Evolutionary conservation across 2,329 filamentous ascomycete genomes (phyloP).

Genomic region (Aspergillus luchuensis): DNA sequence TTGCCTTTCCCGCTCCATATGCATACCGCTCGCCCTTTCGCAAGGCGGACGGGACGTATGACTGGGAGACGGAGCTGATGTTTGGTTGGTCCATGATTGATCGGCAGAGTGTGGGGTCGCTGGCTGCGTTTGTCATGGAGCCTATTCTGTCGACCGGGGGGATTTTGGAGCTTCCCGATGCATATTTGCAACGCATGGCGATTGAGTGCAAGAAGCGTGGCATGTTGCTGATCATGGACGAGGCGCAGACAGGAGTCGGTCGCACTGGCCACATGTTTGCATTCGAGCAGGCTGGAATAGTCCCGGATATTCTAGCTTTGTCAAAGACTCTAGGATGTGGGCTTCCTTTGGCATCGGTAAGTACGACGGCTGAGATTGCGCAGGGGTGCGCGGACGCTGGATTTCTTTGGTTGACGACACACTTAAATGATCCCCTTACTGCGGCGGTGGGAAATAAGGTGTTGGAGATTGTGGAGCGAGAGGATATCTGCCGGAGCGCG

Average conservation of each 20-base stretch:
- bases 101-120: slow-evolving; percentile 59
- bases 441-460: slow-evolving; percentile 64
- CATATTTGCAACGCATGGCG: slow-evolving; percentile 61
- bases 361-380: slow-evolving; percentile 58
- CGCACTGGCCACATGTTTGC: slow-evolving; percentile 62
- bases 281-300: slow-evolving; percentile 53
- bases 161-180: slow-evolving; percentile 60
- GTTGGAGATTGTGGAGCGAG: slow-evolving; percentile 61
- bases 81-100: slow-evolving; percentile 66
- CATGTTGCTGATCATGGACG: slow-evolving; percentile 62
- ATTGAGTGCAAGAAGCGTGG: slow-evolving; percentile 56
- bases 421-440: slow-evolving; percentile 63
- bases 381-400: slow-evolving; percentile 50
- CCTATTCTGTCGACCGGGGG: slow-evolving; percentile 62
- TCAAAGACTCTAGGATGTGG: slow-evolving; percentile 65
- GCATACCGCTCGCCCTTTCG: slow-evolving; percentile 64
- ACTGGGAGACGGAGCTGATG: slow-evolving; percentile 66
- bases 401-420: slow-evolving; percentile 63
- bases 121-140: slow-evolving; percentile 66
- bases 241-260: slow-evolving; percentile 62
- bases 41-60: slow-evolving; percentile 60
- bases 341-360: slow-evolving; percentile 60
- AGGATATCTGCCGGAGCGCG: slow-evolving; percentile 54
- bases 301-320: slow-evolving; percentile 62
- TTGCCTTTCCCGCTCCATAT: slow-evolving; percentile 62